Evolutionary conservation across 1,284 basidiomycete genomes (phyloP), one percentile per base, ranked within the genome.

Genomic region (Pascua sp.): DNA sequence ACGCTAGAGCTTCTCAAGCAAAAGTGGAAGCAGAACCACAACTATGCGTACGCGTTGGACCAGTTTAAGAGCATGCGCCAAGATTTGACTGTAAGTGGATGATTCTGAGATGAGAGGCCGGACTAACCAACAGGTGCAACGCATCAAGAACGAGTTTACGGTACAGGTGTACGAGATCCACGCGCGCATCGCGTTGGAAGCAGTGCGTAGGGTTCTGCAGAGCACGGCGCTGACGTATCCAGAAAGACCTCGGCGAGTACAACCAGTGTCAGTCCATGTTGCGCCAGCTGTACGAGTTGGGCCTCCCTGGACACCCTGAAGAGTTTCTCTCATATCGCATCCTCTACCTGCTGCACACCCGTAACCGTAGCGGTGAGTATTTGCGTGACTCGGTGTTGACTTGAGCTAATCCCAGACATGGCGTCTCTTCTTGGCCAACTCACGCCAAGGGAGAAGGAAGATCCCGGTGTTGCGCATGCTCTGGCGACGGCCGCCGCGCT

Each of bases 301-400:
- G 91, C 47, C 86, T 99, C 56, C 84, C 86, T 54, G 96, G 95
- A 47, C 88, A 90, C 71, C 86, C 86, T 11, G 88, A 93, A 73
- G 96, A 99, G 79, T 99, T 98, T 73, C 86, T 95, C 32, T 95
- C 93, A 56, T 99, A 99, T 76, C 89, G 92, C 49, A 97, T 99
- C 72, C 84, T 99, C 57, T 94, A 98, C 83, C 82, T 98, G 15
- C 77, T 97, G 38, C 93, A 98, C 72, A 94, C 94, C 48, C 87
- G 88, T 66, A 98, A 98, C 77, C 85, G 88, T 74, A 89, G 90
- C 76, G 95, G 94, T 95, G 61, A 60, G 85, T 78, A 32, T 18
- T 38, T 18, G 37, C 24, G 24, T 32, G 42, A 51, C 40, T 55
- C 46, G 24, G 41, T 8, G 11, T 32, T 53, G 39, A 39, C 48